Evolutionary conservation across 768 basidiomycete species (phyloP), one percentile per base, ranked within the genome.

Genomic region (Tephrocybe sp.): DNA sequence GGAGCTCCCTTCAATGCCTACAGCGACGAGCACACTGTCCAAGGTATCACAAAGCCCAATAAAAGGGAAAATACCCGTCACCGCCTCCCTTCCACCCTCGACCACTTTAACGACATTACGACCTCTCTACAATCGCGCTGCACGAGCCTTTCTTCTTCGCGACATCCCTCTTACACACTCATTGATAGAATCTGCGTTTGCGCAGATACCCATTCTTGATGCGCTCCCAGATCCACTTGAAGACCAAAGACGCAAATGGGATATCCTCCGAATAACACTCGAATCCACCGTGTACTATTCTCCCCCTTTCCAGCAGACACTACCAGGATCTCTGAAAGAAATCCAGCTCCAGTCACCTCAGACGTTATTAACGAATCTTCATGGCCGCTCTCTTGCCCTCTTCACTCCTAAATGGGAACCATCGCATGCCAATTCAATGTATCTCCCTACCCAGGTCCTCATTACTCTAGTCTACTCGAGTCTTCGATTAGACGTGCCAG

Each of bases 181-280:
- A 3, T 73, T 92, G 31, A 63, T 92, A 22, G 71, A 77, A 38
- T 80, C 87, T 7, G 90, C 89, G 0, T 89, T 91, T 63, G 62
- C 78, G 8, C 66, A 88, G 30, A 60, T 93, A 54, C 74, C 63
- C 13, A 71, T 73, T 3, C 80, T 71, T 5, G 47, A 57, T 30
- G 52, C 53, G 6, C 31, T 58, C 7, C 59, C 64, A 11, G 83
- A 83, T 52, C 41, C 59, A 3, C 72, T 82, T 4, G 72, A 76
- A 49, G 68, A 77, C 17, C 72, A 82, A 53, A 81, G 90, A 14
- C 75, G 84, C 49, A 92, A 91, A 70, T 93, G 91, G 91, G 90
- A 93, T 60, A 82, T 93, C 49, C 82, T 93, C 6, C 79, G 91
- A 20, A 85, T 93, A 55, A 92, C 89, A 0, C 76, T 91, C 48